These are phyloP conservation scores for Malassezia yamatoensis DNA, from an alignment of 1,284 basidiomycete genomes.

Conservation along the genomic window DNA sequence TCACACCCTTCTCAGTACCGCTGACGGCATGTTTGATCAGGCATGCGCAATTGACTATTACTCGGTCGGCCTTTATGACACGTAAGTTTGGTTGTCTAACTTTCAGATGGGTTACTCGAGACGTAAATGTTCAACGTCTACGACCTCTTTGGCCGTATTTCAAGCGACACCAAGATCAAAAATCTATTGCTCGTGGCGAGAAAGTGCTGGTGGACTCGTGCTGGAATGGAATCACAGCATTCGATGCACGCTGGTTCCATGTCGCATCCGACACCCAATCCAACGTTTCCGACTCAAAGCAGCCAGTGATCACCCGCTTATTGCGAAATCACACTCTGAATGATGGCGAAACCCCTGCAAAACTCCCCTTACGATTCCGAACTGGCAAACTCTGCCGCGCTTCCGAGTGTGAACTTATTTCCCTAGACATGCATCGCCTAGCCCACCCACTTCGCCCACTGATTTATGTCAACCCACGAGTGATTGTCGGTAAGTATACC, in stretches of 20 bases:
- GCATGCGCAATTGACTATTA: slow-evolving; percentile 56
- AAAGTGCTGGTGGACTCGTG: slow-evolving; percentile 55
- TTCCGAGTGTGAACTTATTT: slow-evolving; percentile 55
- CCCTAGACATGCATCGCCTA: slow-evolving; percentile 55
- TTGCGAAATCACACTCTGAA: not conserved
- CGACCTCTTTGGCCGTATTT: slow-evolving; percentile 56
- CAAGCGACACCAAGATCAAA: slow-evolving; percentile 49
- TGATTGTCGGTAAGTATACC: slow-evolving; percentile 5
- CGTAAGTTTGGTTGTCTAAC: slow-evolving; percentile 49
- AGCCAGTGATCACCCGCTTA: not conserved
- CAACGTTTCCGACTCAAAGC: not conserved
- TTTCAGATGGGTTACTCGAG: slow-evolving; percentile 29
- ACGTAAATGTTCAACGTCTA: slow-evolving; percentile 44
- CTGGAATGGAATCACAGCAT: slow-evolving; percentile 58
- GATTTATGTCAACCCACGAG: slow-evolving; percentile 52
- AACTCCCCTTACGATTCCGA: slow-evolving; percentile 52
- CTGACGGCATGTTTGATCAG: slow-evolving; percentile 54
- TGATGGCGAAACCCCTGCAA: slow-evolving; percentile 37
- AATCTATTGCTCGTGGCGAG: slow-evolving; percentile 42
- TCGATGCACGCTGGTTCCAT: slow-evolving; percentile 51
- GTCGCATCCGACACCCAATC: not conserved
- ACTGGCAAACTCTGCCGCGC: slow-evolving; percentile 52
- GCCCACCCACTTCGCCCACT: slow-evolving; percentile 49
- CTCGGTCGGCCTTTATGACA: slow-evolving; percentile 53
- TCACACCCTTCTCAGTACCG: slow-evolving; percentile 53